A percentile compares a stretch with the other conserved stretches of the same genome.
Evolutionary conservation across 139 green algal species (phyloP).

Genomic region (Auxenochlorella pyrenoidosa): DNA sequence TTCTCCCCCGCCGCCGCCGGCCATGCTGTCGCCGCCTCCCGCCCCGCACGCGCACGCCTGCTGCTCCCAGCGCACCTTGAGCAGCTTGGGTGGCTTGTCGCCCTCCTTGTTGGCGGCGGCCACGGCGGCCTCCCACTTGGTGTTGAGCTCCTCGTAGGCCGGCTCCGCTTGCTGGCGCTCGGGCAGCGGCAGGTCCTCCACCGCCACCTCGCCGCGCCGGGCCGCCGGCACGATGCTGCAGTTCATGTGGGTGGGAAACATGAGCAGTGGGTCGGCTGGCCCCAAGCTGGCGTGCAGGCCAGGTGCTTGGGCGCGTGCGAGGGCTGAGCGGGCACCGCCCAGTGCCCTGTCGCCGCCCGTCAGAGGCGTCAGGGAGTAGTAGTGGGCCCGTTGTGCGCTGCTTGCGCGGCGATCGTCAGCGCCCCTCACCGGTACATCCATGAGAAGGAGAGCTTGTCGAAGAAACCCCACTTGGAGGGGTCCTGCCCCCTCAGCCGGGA

Average conservation of each 20-base stretch:
- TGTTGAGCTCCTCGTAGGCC: constrained; percentile 42
- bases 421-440: constrained; percentile 28
- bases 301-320: neutral
- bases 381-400: neutral
- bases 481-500: constrained; percentile 6
- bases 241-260: neutral
- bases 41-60: neutral
- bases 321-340: neutral
- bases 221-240: constrained; percentile 24
- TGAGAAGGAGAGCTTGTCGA: constrained; percentile 15
- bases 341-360: neutral
- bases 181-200: constrained; percentile 63
- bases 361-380: neutral
- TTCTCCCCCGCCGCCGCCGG: neutral
- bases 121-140: constrained; percentile 44
- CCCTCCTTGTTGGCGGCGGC: constrained; percentile 16
- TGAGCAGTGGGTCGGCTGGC: neutral
- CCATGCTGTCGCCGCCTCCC: neutral
- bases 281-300: neutral
- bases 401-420: neutral
- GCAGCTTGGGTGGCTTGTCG: constrained; percentile 35
- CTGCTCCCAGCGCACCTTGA: constrained; percentile 15
- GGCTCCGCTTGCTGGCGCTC: constrained; percentile 51
- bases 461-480: constrained; percentile 28
- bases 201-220: constrained; percentile 36